Percentiles rank a stretch among this genome's conserved stretches.
These are phyloP conservation scores for Phaffomyces antillensis DNA, from an alignment of 805 yeast species.

Conservation along the genomic window DNA sequence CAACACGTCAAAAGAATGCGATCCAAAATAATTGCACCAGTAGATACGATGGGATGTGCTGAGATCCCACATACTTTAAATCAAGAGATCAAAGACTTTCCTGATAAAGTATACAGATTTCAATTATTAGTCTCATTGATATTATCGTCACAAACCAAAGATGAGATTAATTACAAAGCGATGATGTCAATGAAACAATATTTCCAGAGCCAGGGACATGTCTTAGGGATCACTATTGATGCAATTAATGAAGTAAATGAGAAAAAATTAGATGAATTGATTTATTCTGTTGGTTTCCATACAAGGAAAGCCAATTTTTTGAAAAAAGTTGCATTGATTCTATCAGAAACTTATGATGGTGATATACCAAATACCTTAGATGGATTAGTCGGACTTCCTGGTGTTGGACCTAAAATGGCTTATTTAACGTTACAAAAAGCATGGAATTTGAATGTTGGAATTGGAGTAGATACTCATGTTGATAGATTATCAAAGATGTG, in stretches of 20 bases:
- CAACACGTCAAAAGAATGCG: constrained; percentile 63
- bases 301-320: constrained; percentile 68
- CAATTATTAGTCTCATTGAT: constrained; percentile 75
- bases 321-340: constrained; percentile 48
- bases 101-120: constrained; percentile 43
- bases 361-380: constrained; percentile 71
- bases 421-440: constrained; percentile 72
- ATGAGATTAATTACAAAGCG: constrained; percentile 73
- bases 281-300: constrained; percentile 85
- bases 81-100: constrained; percentile 21
- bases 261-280: constrained; percentile 51
- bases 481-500: constrained; percentile 75
- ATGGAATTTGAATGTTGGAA: constrained; percentile 71
- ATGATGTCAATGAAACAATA: constrained; percentile 52
- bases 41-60: constrained; percentile 84
- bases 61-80: constrained; percentile 36
- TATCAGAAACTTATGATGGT: constrained; percentile 42
- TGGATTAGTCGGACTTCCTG: constrained; percentile 67
- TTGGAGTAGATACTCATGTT: constrained; percentile 93
- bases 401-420: constrained; percentile 97
- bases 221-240: constrained; percentile 52
- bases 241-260: constrained; percentile 45
- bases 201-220: constrained; percentile 34
- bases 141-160: constrained; percentile 90
- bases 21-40: constrained; percentile 63